phyloP scores from a whole-genome alignment of 2,329 filamentous ascomycete genomes.

The Aspergillus tamarii region DNA sequence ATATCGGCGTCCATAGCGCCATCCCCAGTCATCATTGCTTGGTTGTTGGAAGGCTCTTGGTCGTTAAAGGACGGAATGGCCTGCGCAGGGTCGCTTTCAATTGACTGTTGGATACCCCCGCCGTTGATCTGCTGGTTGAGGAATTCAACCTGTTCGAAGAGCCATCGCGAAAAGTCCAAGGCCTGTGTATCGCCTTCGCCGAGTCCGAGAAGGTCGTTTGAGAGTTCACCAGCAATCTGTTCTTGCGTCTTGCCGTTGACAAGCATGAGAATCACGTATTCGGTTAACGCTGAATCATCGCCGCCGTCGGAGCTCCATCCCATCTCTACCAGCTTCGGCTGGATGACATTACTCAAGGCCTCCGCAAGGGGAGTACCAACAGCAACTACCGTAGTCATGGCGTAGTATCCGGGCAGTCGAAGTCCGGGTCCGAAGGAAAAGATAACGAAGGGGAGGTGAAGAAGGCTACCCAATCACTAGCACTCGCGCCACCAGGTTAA shows the following conservation, averaged over 20 bases:
- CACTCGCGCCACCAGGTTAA: slow-evolving; percentile 23
- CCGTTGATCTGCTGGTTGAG: slow-evolving; percentile 68
- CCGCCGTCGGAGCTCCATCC: slow-evolving; percentile 87
- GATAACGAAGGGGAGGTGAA: slow-evolving; percentile 5
- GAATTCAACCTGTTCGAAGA: slow-evolving; percentile 82
- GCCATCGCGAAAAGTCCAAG: slow-evolving; percentile 83
- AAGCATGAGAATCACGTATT: slow-evolving; percentile 97
- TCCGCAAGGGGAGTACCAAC: slow-evolving; percentile 82
- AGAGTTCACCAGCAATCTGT: slow-evolving; percentile 84
- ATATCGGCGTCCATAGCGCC: slow-evolving; percentile 71
- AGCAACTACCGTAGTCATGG: slow-evolving; percentile 77
- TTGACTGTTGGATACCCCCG: slow-evolving; percentile 35
- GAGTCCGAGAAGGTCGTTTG: slow-evolving; percentile 81
- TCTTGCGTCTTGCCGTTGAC: slow-evolving; percentile 92
- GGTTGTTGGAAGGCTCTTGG: slow-evolving; percentile 35
- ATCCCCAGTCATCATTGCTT: slow-evolving; percentile 18
- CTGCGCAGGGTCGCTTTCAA: slow-evolving; percentile 25
- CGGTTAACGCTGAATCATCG: slow-evolving; percentile 79
- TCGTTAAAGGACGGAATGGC: slow-evolving; percentile 39
- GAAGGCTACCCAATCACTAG: slow-evolving; percentile 7
- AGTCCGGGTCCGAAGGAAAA: neutral
- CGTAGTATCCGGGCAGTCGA: slow-evolving; percentile 15
- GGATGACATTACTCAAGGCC: slow-evolving; percentile 78
- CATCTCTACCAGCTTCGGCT: slow-evolving; percentile 88
- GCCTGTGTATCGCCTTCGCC: slow-evolving; percentile 81